A percentile compares a stretch with the other conserved stretches of the same genome.
Conservation (phyloP, 176 grass and related monocot genomes). For the Cenchrus americanus region DNA sequence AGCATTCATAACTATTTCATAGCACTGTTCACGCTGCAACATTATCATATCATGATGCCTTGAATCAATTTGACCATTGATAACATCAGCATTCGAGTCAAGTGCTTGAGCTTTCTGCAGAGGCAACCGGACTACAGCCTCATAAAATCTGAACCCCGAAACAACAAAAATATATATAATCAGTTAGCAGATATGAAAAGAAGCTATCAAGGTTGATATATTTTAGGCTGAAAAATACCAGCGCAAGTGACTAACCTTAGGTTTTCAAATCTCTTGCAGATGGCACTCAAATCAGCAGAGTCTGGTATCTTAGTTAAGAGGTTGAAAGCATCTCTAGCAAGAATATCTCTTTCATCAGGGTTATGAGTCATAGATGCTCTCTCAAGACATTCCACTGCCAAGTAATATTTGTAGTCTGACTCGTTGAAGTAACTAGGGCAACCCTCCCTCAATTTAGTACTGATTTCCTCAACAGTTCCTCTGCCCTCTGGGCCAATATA, state of each 20-base stretch:
- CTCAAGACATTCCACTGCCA: slow-evolving; percentile 93
- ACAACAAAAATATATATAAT: slow-evolving; percentile 31
- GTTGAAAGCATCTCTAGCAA: slow-evolving; percentile 94
- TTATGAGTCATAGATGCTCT: slow-evolving; percentile 69
- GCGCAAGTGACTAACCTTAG: slow-evolving; percentile 65
- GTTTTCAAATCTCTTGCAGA: slow-evolving; percentile 98
- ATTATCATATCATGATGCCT: slow-evolving; percentile 52
- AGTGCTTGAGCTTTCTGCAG: slow-evolving; percentile 92
- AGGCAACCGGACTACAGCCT: slow-evolving; percentile 87
- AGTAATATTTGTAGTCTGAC: slow-evolving; percentile 89
- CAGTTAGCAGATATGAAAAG: slow-evolving; percentile 30
- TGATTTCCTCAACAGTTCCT: slow-evolving; percentile 89
- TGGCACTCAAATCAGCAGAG: slow-evolving; percentile 76
- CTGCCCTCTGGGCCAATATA: slow-evolving; percentile 90
- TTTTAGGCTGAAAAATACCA: slow-evolving; percentile 31
- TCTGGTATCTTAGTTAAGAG: slow-evolving; percentile 83
- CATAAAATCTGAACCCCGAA: slow-evolving; percentile 70
- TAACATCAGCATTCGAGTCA: slow-evolving; percentile 58
- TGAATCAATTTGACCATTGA: slow-evolving; percentile 65
- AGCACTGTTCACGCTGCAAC: slow-evolving; percentile 77
- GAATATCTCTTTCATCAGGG: slow-evolving; percentile 68
- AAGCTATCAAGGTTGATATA: slow-evolving; percentile 8
- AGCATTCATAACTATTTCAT: slow-evolving; percentile 87
- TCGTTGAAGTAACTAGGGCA: slow-evolving; percentile 99
- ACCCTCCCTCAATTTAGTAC: slow-evolving; percentile 82